Base-by-base conservation (phyloP, 345 rosid species). In the Aurinia saxatilis region DNA sequence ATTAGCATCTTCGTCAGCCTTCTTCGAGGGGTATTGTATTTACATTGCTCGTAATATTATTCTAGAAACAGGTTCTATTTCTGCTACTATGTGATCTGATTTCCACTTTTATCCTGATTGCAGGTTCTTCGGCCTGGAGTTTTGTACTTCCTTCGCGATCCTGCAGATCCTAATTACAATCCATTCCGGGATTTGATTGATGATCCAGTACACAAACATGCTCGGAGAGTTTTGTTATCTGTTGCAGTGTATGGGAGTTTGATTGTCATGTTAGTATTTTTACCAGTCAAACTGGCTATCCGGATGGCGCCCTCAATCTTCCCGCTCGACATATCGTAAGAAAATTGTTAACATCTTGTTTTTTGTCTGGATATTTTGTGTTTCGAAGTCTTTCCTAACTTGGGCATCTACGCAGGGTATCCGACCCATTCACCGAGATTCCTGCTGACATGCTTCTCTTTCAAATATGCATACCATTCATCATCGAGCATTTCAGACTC, bases 141-240 rank as follows among this genome's bases (percentile, higher is more conserved):
- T 62, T 67, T 95, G 46, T 90, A 88, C 74, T 95, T 95, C 61
- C 90, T 95, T 50, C 83, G 97, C 60, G 96, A 90, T 76, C 97
- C 97, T n/a, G 96, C 97, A 46, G 99, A 95, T 83, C 97, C 99
- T 33, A 90, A 95, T 76, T 95, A 95, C 75, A 95, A 95, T 57
- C 97, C 99, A 12, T 93, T 90, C 72, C 95, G 99, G 21, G 96
- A 95, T 86, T 75, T 95, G 68, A 95, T 95, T 60, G 99, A 95
- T 76, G 99, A 95, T 81, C 91, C 96, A 46, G 95, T 86, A 48
- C 96, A 86, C 83, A 95, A 95, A 76, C 92, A 90, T 83, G 97
- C 93, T 55, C 90, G 96, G 56, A 86, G 95, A 63, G 93, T 90
- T 70, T 65, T 95, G 78, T 74, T 95, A 79, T 88, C 96, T 33